Percentiles rank a stretch among this genome's conserved stretches.
Evolutionary conservation across 352 stramenopile genomes (phyloP).

Genomic region (Pythium aristosporum): DNA sequence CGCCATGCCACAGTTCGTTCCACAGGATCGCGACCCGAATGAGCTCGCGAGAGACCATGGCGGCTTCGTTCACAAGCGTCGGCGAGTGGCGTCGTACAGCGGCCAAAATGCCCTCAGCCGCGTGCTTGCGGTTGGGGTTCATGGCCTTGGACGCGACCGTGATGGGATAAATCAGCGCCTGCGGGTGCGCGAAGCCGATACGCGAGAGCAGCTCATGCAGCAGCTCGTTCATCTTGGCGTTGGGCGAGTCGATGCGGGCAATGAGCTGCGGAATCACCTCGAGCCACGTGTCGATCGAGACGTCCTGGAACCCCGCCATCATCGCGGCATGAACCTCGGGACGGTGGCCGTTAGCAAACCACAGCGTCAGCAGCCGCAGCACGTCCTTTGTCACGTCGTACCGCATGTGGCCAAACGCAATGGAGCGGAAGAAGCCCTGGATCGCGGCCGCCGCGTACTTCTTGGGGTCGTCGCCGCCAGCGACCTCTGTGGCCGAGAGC

Average conservation of each 20-base stretch:
- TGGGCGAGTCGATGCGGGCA: conserved; percentile 86
- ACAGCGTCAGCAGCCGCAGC: conserved; percentile 97
- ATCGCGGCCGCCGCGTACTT: conserved; percentile 92
- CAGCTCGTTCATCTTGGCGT: conserved; percentile 75
- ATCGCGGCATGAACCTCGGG: conserved; percentile 86
- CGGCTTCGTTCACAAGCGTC: conserved; percentile 96
- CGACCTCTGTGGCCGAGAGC: conserved; percentile 47
- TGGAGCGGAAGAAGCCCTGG: conserved; percentile 97
- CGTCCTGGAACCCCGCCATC: conserved; percentile 88
- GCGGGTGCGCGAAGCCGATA: conserved; percentile 94
- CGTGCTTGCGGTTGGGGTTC: conserved; percentile 86
- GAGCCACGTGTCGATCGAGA: conserved; percentile 98
- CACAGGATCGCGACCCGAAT: conserved; percentile 99
- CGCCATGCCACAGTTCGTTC: conserved; percentile 98
- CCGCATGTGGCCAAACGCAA: conserved; percentile 94
- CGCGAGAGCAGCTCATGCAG: conserved; percentile 89
- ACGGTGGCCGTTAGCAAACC: conserved; percentile 96
- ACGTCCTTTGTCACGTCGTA: conserved; percentile 97
- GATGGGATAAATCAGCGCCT: conserved; percentile 99
- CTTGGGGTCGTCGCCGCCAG: conserved; percentile 45
- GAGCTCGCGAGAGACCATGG: conserved; percentile 95
- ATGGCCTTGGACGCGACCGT: conserved; percentile 96
- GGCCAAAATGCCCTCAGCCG: conserved; percentile 95
- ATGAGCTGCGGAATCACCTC: conserved; percentile 98
- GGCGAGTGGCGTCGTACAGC: conserved; percentile 94